Evolutionary conservation across 441 rosid genomes (phyloP), one percentile per base, ranked within the genome.

Genomic region (Erodium trifolium): DNA sequence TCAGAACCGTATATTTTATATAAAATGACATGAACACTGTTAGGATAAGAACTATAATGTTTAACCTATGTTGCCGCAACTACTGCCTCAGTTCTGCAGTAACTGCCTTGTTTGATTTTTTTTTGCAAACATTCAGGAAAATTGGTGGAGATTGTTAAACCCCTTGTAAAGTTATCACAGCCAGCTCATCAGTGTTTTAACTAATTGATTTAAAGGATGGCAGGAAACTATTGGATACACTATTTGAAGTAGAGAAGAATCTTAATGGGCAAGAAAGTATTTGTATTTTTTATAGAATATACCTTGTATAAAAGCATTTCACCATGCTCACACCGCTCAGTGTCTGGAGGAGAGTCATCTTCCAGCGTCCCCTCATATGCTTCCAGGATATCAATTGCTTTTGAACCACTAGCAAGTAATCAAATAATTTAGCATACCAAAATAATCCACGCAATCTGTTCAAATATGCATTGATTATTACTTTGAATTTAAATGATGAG

Each of bases 241-340:
- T 7, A 41, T 11, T 41, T 41, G 12, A 41, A 41, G 47, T 41
- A 41, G 12, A 11, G 47, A 41, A 41, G 47, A 31, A 31, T 31
- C 6, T 23, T 53, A 57, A 6, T 0, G 6, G 57, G 29, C 5
- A 51, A 37, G 55, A 29, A 39, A 10, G 34, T 8, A 49, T 31
- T 60, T 37, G 41, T 37, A 55, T 66, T 65, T 5, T 66, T 51
- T 49, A 17, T 67, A 14, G 11, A 37, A 16, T 41, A 68, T 83
- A 95, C 99, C 99, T 95, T 95, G 76, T 95, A 95, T 51, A 92
- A 77, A 80, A 92, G 95, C 99, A 95, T 92, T 85, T 95, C 99
- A 47, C 96, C 90, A 76, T 90, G 98, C 75, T 95, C 99, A 77
- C 88, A 81, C 11, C 91, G 90, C 81, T 95, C 99, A 82, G 87